Conservation (phyloP, 352 stramenopile genomes). For the Lagenidium giganteum region DNA sequence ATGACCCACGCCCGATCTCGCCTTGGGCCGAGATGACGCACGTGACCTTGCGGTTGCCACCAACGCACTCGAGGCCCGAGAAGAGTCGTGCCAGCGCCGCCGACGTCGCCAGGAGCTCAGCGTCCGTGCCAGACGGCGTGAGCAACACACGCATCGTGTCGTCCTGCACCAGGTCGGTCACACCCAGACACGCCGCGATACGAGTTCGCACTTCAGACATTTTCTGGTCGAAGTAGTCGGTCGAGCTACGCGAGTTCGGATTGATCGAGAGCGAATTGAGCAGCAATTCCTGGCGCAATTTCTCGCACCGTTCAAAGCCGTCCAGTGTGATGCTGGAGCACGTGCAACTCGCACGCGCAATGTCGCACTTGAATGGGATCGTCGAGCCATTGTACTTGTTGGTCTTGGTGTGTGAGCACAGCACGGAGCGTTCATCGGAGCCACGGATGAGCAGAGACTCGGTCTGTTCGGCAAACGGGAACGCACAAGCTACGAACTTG, state of each 20-base stretch:
- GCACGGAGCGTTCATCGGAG: conserved; percentile 66
- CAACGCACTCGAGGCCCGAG: conserved; percentile 27
- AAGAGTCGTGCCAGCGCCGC: conserved; percentile 46
- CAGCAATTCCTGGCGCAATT: conserved; percentile 48
- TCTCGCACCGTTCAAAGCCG: conserved; percentile 42
- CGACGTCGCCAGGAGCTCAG: conserved; percentile 64
- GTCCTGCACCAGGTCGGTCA: conserved; percentile 30
- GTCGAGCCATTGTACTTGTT: conserved; percentile 82
- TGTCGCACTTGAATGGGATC: conserved; percentile 33
- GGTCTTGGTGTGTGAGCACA: conserved; percentile 48
- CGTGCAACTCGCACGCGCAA: conserved; percentile 68
- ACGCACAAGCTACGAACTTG: conserved; percentile 54
- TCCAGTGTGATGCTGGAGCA: conserved; percentile 58
- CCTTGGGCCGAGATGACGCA: conserved; percentile 66
- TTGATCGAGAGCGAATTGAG: conserved; percentile 65
- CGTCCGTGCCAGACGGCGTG: conserved; percentile 71
- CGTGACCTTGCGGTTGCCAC: conserved; percentile 38
- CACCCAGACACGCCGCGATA: conserved; percentile 32
- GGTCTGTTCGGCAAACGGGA: conserved; percentile 69
- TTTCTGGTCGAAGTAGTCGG: conserved; percentile 44
- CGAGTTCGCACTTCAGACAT: conserved; percentile 35
- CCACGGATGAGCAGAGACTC: conserved; percentile 66
- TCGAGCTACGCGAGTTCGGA: conserved; percentile 47
- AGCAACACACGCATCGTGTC: conserved; percentile 40
- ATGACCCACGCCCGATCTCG: conserved; percentile 71